Evolutionary conservation across 2,329 filamentous ascomycete genomes (phyloP), one percentile per base, ranked within the genome.

Genomic region (Fusarium sp.): DNA sequence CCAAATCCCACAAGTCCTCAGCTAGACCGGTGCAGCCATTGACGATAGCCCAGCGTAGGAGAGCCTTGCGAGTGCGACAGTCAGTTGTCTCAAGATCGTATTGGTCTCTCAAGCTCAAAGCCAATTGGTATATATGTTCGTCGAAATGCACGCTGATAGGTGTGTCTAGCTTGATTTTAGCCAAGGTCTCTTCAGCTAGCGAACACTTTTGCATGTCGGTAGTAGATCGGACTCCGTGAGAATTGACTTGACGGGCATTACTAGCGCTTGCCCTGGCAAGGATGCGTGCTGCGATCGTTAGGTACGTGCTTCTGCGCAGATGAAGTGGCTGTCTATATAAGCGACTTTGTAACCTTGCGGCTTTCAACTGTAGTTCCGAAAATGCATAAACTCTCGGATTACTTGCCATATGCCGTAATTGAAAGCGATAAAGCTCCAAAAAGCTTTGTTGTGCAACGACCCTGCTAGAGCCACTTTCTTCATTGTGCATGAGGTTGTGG

Each of bases 151-250:
- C 6, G 34, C 18, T 37, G 34, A 2, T 1, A 37, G 3, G 34
- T n/a, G 10, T 34, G 4, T 26, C 4, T 1, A 26, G 7, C 23
- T 51, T 12, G 21, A 51, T 11, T 9, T 14, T 23, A n/a, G 48
- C 4, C 13, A 51, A n/a, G 11, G 2, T 41, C 26, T 34, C 18
- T 6, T 25, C 19, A 16, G 16, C 23, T 16, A 21, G 48, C 10
- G 34, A 2, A 3, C 34, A 0, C 4, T 37, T n/a, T n/a, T 37
- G 34, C 34, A 2, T n/a, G 18, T 37, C 1, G 34, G 1, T 0
- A n/a, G 10, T 0, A n/a, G 34, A 37, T 7, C 10, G 34, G 2
- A 4, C 12, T 37, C 18, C 4, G 4, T 5, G 9, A 37, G 16
- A 37, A 37, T 37, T 37, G 18, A 6, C 3, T 6, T n/a, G 34